Conservation (phyloP, 176 grass and related monocot species). For the Zoysia pacifica region DNA sequence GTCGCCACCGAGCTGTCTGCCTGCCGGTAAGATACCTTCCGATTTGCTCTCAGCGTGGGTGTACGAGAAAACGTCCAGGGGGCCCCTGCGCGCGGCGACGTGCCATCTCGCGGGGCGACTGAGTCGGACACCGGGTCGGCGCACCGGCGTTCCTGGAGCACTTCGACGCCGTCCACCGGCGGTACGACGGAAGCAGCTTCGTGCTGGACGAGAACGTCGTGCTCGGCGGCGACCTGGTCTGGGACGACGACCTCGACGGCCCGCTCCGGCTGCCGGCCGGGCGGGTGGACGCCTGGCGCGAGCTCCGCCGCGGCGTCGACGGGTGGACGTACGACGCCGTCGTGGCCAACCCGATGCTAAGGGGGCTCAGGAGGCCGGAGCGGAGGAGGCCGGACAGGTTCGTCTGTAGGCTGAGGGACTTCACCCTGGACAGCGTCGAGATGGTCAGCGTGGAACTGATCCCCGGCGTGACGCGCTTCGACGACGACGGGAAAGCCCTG, state of each 20-base stretch:
- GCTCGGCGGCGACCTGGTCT: conserved; percentile 29
- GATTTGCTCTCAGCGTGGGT: no score
- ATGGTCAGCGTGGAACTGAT: background rate
- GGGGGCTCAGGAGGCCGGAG: background rate
- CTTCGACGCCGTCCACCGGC: no score
- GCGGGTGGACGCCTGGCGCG: conserved; percentile 19
- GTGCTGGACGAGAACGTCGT: conserved; percentile 19
- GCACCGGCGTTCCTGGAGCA: no score
- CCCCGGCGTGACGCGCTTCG: background rate
- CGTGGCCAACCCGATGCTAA: background rate
- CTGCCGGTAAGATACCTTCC: no score
- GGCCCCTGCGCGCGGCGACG: no score
- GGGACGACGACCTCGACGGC: conserved; percentile 37
- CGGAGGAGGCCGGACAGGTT: conserved; percentile 7
- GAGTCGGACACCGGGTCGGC: no score
- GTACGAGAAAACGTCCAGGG: background rate
- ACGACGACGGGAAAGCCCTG: background rate
- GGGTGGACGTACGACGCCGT: background rate
- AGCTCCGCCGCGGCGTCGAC: background rate
- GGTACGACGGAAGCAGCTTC: background rate
- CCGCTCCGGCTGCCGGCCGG: background rate
- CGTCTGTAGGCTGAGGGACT: conserved; percentile 6
- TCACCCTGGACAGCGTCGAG: background rate
- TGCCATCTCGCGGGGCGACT: no score
- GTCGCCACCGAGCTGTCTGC: no score